These are phyloP conservation scores for Claviceps purpurea DNA, from an alignment of 2,329 filamentous ascomycete genomes.

Conservation along the genomic window DNA sequence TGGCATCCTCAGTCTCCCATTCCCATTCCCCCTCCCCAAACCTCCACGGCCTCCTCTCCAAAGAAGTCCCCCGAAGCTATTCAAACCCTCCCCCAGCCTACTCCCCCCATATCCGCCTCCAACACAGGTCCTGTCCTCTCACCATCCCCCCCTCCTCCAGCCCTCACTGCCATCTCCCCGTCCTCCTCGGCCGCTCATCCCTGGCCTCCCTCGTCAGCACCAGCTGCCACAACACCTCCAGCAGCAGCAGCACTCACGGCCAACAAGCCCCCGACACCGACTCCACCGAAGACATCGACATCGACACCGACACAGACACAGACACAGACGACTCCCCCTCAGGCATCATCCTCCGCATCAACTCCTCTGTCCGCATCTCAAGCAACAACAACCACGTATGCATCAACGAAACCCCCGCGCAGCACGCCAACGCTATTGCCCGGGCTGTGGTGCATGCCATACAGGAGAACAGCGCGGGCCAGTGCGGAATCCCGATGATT, in stretches of 20 bases:
- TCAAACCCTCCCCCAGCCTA: conserved; percentile 19
- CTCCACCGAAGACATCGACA: background rate
- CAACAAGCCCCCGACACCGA: background rate
- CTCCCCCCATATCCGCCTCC: conserved; percentile 11
- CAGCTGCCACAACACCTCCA: background rate
- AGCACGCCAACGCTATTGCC: conserved; percentile 29
- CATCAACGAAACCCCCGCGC: conserved; percentile 24
- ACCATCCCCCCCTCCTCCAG: background rate
- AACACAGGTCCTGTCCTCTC: background rate
- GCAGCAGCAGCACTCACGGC: background rate
- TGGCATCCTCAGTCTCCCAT: too few species aligned
- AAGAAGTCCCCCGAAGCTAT: conserved; percentile 5
- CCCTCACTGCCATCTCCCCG: background rate
- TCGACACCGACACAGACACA: background rate
- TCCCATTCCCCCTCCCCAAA: background rate
- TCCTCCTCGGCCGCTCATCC: background rate
- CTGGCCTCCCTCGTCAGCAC: background rate
- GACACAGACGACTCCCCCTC: conserved; percentile 11
- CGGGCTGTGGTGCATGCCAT: conserved; percentile 31
- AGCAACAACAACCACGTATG: conserved; percentile 36
- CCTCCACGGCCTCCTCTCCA: conserved; percentile 2
- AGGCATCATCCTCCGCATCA: conserved; percentile 33
- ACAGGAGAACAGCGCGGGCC: conserved; percentile 25
- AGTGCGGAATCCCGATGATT: conserved; percentile 31
- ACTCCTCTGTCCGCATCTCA: conserved; percentile 31